phyloP scores from a whole-genome alignment of 192 early-diverging fungal genomes.

The Oehlia diaphana region DNA sequence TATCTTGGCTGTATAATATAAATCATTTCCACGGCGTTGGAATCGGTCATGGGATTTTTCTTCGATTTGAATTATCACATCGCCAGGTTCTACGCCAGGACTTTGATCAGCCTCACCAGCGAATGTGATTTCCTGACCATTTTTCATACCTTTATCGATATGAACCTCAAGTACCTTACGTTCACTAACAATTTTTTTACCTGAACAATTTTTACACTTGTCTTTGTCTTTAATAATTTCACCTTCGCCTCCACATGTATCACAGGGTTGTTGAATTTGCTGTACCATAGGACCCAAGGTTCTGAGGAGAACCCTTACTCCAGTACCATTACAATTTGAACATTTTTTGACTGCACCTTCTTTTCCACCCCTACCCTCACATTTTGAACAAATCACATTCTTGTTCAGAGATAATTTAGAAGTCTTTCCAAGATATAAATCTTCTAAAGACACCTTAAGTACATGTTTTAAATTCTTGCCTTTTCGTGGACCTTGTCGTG shows the following conservation, averaged over 20 bases:
- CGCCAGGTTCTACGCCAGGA: constrained; percentile 93
- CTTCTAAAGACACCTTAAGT: constrained; percentile 84
- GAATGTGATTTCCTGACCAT: constrained; percentile 95
- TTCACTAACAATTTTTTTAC: constrained; percentile 83
- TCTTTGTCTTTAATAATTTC: constrained; percentile 89
- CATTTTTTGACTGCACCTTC: constrained; percentile 89
- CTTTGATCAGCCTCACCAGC: constrained; percentile 95
- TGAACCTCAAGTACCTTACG: constrained; percentile 97
- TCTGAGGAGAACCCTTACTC: constrained; percentile 85
- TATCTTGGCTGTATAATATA: constrained; percentile 91
- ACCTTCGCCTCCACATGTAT: constrained; percentile 87
- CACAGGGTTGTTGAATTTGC: constrained; percentile 98
- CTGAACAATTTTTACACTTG: constrained; percentile 88
- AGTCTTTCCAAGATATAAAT: constrained; percentile 87
- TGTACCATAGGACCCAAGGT: constrained; percentile 99
- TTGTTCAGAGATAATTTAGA: constrained; percentile 96
- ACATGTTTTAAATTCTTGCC: constrained; percentile 94
- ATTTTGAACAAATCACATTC: constrained; percentile 85
- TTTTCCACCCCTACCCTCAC: constrained; percentile 96
- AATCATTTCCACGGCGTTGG: constrained; percentile 90
- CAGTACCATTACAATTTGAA: constrained; percentile 81
- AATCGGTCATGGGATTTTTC: constrained; percentile 94
- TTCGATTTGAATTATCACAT: constrained; percentile 95
- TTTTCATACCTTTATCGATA: constrained; percentile 97
- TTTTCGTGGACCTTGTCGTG: constrained; percentile 80